A percentile compares a stretch with the other conserved stretches of the same genome.
Conservation (phyloP, 2,329 filamentous ascomycete species). For the Penicillium oxalicum region DNA sequence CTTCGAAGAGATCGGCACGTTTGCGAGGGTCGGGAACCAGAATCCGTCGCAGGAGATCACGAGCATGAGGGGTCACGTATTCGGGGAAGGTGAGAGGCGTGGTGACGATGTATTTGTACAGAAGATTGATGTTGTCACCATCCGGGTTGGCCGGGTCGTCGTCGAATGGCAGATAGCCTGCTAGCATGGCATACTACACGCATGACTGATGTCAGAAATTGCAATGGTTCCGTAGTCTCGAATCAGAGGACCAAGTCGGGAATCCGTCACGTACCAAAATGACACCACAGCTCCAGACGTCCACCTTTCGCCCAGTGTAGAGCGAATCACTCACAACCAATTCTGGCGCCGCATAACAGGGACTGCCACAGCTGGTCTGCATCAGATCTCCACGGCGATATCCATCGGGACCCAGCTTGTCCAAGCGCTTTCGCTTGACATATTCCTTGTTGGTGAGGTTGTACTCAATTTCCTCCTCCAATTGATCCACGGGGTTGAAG, state of each 20-base stretch:
- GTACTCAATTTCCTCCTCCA: constrained; percentile 84
- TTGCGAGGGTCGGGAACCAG: constrained; percentile 92
- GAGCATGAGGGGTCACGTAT: constrained; percentile 94
- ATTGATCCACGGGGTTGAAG: constrained; percentile 81
- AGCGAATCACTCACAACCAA: constrained; percentile 94
- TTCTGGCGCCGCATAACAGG: constrained; percentile 95
- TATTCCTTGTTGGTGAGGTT: constrained; percentile 81
- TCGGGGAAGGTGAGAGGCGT: constrained; percentile 96
- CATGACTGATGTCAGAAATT: too few relatives aligned
- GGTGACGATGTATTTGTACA: constrained; percentile 99
- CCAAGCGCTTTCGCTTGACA: constrained; percentile 78
- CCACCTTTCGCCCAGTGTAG: constrained; percentile 95
- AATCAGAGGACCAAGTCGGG: background rate
- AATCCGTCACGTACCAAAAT: constrained; percentile 67
- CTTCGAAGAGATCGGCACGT: constrained; percentile 92
- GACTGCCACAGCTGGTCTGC: constrained; percentile 98
- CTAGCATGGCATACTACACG: constrained; percentile 89
- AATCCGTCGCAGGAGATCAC: constrained; percentile 86
- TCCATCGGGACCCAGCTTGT: constrained; percentile 68
- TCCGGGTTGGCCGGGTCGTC: constrained; percentile 97
- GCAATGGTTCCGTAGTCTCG: too few relatives aligned
- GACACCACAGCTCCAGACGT: constrained; percentile 98
- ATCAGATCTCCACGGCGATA: constrained; percentile 86
- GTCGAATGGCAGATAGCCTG: constrained; percentile 94
- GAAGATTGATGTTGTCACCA: constrained; percentile 95